Evolutionary conservation across 2,329 filamentous ascomycete species (phyloP), one percentile per base, ranked within the genome.

Genomic region (Pseudocercospora crystallina): DNA sequence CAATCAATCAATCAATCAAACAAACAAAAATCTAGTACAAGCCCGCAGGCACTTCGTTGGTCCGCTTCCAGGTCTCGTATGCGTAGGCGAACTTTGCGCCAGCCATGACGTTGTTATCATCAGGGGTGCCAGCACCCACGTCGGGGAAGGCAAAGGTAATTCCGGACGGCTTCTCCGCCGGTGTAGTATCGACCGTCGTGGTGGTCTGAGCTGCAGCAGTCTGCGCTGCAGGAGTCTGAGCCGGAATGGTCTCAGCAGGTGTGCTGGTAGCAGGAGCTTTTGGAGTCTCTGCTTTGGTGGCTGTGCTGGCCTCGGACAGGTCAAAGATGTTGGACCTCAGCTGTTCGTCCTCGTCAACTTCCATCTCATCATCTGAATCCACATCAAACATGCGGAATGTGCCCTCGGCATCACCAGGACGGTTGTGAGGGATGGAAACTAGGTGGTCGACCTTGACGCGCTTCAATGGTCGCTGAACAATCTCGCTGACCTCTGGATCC

Each of bases 321-420:
- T 54, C 54, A 42, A 65, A 65, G 1, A 65, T 50, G 42, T 65
- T 65, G 30, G 20, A 42, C 8, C 54, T 34, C 14, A 54, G 43
- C 15, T 58, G 51, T 11, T 56, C 57, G 34, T 58, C 57, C 40
- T 56, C 54, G 34, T 65, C 62, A 43, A 68, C 64, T 51, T 66
- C 63, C 58, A 68, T 67, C 54, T 67, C 64, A 26, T 66, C 65
- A 40, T 67, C 65, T 34, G 54, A 59, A 46, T 67, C 64, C 12
- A 51, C 43, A 9, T 68, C 65, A 10, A 61, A 61, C 31, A 67
- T 57, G 8, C 64, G 44, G 57, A 66, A 68, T 10, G 60, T 67
- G 30, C 57, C 56, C n/a, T 35, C 43, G 3, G 59, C 39, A 14
- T 68, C 65, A 26, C 64, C 65, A 4, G 64, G 65, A 10, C 53